Conservation (phyloP, 2,329 filamentous ascomycete species). For the Sporothrix variecibatus region DNA sequence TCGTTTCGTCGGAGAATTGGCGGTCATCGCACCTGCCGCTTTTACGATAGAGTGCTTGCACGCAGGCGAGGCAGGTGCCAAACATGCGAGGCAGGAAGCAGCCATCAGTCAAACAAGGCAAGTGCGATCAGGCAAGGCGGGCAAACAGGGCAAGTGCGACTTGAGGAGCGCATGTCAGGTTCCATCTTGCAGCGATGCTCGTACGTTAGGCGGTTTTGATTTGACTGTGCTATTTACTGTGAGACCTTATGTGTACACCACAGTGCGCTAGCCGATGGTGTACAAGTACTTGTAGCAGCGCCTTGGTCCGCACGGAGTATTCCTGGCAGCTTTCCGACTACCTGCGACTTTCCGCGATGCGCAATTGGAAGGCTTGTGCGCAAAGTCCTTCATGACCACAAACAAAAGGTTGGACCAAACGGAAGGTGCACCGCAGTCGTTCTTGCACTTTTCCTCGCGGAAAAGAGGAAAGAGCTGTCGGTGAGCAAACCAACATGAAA, state of each 20-base stretch:
- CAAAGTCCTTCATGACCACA: background rate
- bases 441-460: background rate
- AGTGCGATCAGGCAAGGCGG: background rate
- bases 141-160: background rate
- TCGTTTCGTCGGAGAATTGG: background rate
- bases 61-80: background rate
- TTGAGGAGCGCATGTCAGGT: background rate
- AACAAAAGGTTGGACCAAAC: background rate
- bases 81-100: background rate
- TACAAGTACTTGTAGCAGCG: no score
- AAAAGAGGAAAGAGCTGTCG: background rate
- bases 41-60: background rate
- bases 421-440: background rate
- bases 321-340: background rate
- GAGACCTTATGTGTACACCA: background rate
- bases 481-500: background rate
- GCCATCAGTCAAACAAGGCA: background rate
- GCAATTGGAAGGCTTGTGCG: no score
- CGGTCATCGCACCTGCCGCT: background rate
- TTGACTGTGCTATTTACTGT: background rate
- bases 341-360: background rate
- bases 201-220: background rate
- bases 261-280: background rate
- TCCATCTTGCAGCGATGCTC: background rate
- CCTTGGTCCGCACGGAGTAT: no score